phyloP scores from a whole-genome alignment of 495 filamentous ascomycete genomes.

The Diplogelasinospora grovesii region DNA sequence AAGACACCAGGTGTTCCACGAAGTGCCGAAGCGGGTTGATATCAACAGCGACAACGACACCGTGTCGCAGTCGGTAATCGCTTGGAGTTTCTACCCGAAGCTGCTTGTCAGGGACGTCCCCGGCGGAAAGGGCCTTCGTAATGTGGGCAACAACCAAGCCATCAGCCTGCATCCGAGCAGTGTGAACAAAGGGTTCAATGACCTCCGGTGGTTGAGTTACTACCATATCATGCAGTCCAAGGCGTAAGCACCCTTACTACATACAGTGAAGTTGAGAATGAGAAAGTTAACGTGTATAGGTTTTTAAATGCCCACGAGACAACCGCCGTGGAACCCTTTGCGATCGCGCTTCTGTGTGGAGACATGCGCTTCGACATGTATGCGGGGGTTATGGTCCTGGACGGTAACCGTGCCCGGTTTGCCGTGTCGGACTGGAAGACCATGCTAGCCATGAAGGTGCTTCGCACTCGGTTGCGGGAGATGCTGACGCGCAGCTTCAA shows the following conservation, averaged over 20 bases:
- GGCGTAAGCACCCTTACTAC: slow-evolving; percentile 38
- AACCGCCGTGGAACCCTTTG: slow-evolving; percentile 70
- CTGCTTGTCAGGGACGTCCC: slow-evolving; percentile 63
- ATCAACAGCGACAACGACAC: slow-evolving; percentile 69
- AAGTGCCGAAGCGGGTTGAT: slow-evolving; percentile 65
- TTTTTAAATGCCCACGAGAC: slow-evolving; percentile 89
- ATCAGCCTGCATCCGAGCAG: slow-evolving; percentile 79
- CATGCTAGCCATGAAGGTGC: slow-evolving; percentile 73
- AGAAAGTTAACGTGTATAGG: slow-evolving; percentile 26
- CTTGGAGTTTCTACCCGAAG: slow-evolving; percentile 93
- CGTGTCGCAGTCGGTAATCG: slow-evolving; percentile 70
- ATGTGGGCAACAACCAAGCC: slow-evolving; percentile 81
- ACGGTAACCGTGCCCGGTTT: slow-evolving; percentile 84
- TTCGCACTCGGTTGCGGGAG: slow-evolving; percentile 62
- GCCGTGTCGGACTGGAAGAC: slow-evolving; percentile 83
- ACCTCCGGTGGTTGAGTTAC: slow-evolving; percentile 77
- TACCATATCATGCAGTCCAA: slow-evolving; percentile 96
- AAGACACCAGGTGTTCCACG: slow-evolving; percentile 69
- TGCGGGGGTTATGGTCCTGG: slow-evolving; percentile 76
- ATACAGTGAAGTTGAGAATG: background rate
- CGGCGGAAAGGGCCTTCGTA: slow-evolving; percentile 76
- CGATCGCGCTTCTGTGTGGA: slow-evolving; percentile 77
- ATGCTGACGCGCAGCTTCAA: slow-evolving; percentile 65
- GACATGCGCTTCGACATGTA: slow-evolving; percentile 84
- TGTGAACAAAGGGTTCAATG: slow-evolving; percentile 66